Evolutionary conservation across 345 rosid genomes (phyloP).

Genomic region (Citrus unshiu): DNA sequence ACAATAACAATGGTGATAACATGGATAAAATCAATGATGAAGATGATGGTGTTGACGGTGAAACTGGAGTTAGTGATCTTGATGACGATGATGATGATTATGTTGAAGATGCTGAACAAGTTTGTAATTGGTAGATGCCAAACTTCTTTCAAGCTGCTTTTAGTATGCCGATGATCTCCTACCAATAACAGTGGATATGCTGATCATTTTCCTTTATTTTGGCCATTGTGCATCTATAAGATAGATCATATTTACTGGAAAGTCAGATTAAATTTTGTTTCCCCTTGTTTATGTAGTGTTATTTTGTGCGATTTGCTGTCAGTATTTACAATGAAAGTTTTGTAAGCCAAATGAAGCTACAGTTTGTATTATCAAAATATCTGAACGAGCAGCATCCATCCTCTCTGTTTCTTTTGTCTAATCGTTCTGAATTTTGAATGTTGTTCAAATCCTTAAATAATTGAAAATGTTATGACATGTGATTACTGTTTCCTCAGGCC

Average conservation of each 20-base stretch:
- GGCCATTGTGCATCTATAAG: not conserved
- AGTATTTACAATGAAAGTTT: not conserved
- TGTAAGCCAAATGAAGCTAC: not conserved
- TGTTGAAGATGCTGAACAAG: constrained; percentile 18
- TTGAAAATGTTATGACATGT: not conserved
- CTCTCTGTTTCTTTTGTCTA: not conserved
- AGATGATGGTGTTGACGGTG: constrained; percentile 17
- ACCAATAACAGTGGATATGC: not conserved
- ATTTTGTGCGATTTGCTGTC: not conserved
- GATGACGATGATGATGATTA: constrained; percentile 27
- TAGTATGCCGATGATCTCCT: not conserved
- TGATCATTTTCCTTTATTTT: not conserved
- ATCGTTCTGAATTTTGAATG: not conserved
- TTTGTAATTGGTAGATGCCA: not conserved
- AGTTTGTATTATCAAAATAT: not conserved
- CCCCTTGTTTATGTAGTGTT: not conserved
- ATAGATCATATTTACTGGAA: not conserved
- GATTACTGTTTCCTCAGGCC: not conserved
- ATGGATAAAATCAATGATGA: constrained; percentile 20
- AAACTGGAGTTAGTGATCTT: constrained; percentile 10
- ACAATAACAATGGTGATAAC: not conserved
- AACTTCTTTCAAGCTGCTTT: not conserved
- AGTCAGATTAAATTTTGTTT: not conserved
- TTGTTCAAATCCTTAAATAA: not conserved
- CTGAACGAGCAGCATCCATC: not conserved